These are phyloP conservation scores for Larix kaempferi DNA, from an alignment of 75 land plant genomes.

Conservation along the genomic window DNA sequence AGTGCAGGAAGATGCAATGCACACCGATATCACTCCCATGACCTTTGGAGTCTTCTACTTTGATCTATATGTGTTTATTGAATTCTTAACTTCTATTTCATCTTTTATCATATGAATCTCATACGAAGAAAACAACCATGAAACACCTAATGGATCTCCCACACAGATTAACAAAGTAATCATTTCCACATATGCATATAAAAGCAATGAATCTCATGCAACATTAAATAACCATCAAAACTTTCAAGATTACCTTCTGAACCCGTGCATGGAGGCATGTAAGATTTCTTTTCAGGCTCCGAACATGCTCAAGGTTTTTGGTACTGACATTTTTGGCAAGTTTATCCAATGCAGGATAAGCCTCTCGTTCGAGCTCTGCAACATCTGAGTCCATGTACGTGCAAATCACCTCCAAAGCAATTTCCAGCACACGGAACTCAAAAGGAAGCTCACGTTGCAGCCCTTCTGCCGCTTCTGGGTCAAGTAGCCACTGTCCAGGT, in stretches of 20 bases:
- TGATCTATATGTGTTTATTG: too few species aligned
- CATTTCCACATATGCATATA: too few species aligned
- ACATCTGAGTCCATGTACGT: slow-evolving; percentile 68
- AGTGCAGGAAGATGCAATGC: too few species aligned
- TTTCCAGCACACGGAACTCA: slow-evolving; percentile 94
- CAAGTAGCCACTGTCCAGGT: slow-evolving; percentile 23
- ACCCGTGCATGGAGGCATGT: slow-evolving; percentile 80
- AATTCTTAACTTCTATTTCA: too few species aligned
- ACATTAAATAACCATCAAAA: too few species aligned
- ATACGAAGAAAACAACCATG: too few species aligned
- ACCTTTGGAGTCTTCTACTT: too few species aligned
- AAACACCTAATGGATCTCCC: too few species aligned
- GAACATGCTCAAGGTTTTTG: slow-evolving; percentile 80
- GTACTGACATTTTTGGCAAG: slow-evolving; percentile 89
- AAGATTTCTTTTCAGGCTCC: slow-evolving; percentile 86
- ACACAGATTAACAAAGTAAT: too few species aligned
- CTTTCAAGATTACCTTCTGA: slow-evolving; percentile 58
- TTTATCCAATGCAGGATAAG: slow-evolving; percentile 89
- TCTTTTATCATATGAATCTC: too few species aligned
- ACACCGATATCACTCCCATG: too few species aligned
- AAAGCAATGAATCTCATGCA: too few species aligned
- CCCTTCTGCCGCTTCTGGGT: slow-evolving; percentile 40
- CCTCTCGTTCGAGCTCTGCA: slow-evolving; percentile 72
- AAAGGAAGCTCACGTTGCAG: slow-evolving; percentile 74
- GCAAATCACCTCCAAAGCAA: slow-evolving; percentile 92